Conservation (phyloP, 768 basidiomycete species). For the Suillus americanus region DNA sequence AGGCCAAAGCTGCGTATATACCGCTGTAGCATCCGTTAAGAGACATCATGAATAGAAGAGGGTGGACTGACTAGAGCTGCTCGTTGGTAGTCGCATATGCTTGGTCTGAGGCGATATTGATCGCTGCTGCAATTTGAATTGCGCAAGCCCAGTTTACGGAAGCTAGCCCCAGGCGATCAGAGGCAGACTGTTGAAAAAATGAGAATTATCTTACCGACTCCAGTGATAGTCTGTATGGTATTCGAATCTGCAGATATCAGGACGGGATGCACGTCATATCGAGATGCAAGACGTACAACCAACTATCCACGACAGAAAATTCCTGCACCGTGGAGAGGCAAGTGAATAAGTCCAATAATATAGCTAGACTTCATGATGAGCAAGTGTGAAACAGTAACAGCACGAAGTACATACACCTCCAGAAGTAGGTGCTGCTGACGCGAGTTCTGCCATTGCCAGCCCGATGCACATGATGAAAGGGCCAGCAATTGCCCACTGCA, state of each 20-base stretch:
- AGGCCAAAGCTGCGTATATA: background rate
- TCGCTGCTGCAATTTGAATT: conserved; percentile 11
- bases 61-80: conserved; percentile 43
- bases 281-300: conserved; percentile 39
- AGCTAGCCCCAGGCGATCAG: background rate
- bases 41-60: conserved; percentile 40
- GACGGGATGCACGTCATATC: background rate
- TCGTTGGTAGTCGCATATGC: conserved; percentile 42
- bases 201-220: conserved; percentile 12
- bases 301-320: conserved; percentile 28
- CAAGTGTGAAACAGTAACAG: background rate
- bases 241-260: background rate
- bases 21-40: conserved; percentile 16
- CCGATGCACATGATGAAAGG: conserved; percentile 63
- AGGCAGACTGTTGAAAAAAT: background rate
- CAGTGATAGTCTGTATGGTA: conserved; percentile 38
- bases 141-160: background rate
- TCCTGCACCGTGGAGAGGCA: background rate
- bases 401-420: background rate
- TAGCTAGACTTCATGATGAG: conserved; percentile 16
- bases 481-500: conserved; percentile 64
- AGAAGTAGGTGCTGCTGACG: background rate
- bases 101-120: conserved; percentile 38
- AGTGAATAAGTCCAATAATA: conserved; percentile 1
- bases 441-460: conserved; percentile 70